Percentiles rank a stretch among this genome's conserved stretches.
phyloP scores from a whole-genome alignment of 2,329 filamentous ascomycete genomes.

The Plectosphaerella plurivora region DNA sequence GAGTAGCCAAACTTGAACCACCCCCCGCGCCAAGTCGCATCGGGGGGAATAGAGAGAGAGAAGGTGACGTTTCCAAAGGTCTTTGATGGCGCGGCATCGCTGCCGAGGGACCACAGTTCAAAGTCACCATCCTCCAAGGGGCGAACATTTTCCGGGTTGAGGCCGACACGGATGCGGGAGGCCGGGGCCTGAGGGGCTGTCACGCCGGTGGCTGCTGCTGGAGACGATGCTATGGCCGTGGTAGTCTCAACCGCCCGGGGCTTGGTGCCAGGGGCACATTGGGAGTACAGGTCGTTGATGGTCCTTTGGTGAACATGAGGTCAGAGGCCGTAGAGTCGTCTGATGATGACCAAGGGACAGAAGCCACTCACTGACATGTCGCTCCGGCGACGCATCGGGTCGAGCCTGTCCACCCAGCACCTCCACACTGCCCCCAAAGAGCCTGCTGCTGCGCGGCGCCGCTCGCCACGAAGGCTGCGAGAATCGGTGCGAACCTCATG shows the following conservation, averaged over 20 bases:
- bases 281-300: not conserved
- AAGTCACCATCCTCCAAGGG: slow-evolving; percentile 9
- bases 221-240: not conserved
- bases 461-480: not conserved
- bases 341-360: not conserved
- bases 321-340: not conserved
- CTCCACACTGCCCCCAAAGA: not conserved
- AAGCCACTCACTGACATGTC: not conserved
- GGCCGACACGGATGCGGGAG: slow-evolving; percentile 8
- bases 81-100: slow-evolving; percentile 1
- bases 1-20: slow-evolving; percentile 19
- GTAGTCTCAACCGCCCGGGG: not conserved
- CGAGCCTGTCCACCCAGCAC: not conserved
- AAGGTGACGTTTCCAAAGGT: slow-evolving; percentile 6
- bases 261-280: not conserved
- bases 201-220: not conserved
- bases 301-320: not conserved
- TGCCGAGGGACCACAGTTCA: slow-evolving; percentile 10
- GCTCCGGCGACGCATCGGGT: not conserved
- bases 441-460: not conserved
- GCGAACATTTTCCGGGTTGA: slow-evolving; percentile 12
- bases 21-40: slow-evolving; percentile 10
- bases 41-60: slow-evolving; percentile 5
- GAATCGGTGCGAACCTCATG: not conserved
- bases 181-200: slow-evolving; percentile 1